A percentile compares a stretch with the other conserved stretches of the same genome.
These are phyloP conservation scores for Fusarium marasasianum DNA, from an alignment of 2,329 filamentous ascomycete genomes.

Conservation along the genomic window DNA sequence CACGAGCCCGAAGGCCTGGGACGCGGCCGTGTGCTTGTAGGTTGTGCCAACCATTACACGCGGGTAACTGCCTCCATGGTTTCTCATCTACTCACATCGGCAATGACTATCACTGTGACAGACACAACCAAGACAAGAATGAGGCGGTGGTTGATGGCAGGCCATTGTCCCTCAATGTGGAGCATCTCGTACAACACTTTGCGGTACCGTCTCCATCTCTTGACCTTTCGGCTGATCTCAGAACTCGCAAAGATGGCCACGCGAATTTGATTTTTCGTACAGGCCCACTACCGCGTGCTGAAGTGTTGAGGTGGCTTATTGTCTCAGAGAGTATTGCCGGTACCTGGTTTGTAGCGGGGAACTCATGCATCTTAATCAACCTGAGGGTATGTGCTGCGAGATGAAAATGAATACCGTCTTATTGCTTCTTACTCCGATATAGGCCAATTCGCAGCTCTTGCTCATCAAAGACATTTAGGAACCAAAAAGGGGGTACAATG, in stretches of 20 bases:
- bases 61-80: constrained; percentile 30
- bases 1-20: constrained; percentile 38
- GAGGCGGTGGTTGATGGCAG: constrained; percentile 8
- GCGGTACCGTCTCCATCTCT: not conserved
- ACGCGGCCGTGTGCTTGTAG: constrained; percentile 38
- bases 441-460: not conserved
- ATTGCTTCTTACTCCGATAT: not conserved
- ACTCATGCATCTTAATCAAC: not conserved
- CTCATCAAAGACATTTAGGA: not conserved
- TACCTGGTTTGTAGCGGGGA: not conserved
- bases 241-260: constrained; percentile 11
- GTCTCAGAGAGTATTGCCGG: constrained; percentile 12
- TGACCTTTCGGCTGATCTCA: not conserved
- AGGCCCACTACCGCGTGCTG: constrained; percentile 9
- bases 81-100: constrained; percentile 13
- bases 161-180: not conserved
- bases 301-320: constrained; percentile 17
- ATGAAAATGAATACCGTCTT: not conserved
- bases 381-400: not conserved
- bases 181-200: not conserved
- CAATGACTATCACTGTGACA: constrained; percentile 8
- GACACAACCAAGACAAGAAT: constrained; percentile 9
- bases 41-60: constrained; percentile 17
- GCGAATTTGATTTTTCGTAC: not conserved
- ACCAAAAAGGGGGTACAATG: not conserved